Percentiles rank a stretch among this genome's conserved stretches.
Conservation (phyloP, 768 basidiomycete species). For the Naematelia encephala region DNA sequence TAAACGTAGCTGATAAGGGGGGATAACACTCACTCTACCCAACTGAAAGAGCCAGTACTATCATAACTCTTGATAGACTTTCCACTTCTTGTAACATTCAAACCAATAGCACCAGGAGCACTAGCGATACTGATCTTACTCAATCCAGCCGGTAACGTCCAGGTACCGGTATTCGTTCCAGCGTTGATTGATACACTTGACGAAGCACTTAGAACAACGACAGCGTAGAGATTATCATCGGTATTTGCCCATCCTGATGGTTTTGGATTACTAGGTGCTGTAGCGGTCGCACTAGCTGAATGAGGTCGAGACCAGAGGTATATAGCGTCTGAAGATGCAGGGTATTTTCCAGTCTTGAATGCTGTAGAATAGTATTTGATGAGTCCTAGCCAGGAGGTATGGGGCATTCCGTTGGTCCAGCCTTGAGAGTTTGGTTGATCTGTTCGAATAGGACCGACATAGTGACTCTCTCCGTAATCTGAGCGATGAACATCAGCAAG, state of each 20-base stretch:
- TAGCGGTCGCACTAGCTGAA: constrained; percentile 35
- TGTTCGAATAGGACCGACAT: constrained; percentile 40
- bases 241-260: constrained; percentile 34
- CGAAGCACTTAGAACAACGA: constrained; percentile 30
- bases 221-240: constrained; percentile 46
- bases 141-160: constrained; percentile 31
- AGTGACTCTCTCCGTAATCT: constrained; percentile 48
- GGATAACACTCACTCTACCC: constrained; percentile 34
- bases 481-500: neutral
- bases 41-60: constrained; percentile 30
- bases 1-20: too few relatives aligned
- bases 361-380: constrained; percentile 43
- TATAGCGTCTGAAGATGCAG: constrained; percentile 37
- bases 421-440: constrained; percentile 46
- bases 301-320: constrained; percentile 48
- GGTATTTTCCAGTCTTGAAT: constrained; percentile 49
- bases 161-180: constrained; percentile 24
- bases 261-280: constrained; percentile 26
- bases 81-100: constrained; percentile 26
- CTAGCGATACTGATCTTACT: constrained; percentile 35
- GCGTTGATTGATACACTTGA: constrained; percentile 32
- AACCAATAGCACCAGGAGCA: constrained; percentile 32
- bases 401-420: constrained; percentile 47
- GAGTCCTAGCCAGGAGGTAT: constrained; percentile 37
- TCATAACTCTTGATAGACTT: constrained; percentile 27